Evolutionary conservation across 2,329 filamentous ascomycete species (phyloP), one percentile per base, ranked within the genome.

Genomic region (Intubia oerlemansii): DNA sequence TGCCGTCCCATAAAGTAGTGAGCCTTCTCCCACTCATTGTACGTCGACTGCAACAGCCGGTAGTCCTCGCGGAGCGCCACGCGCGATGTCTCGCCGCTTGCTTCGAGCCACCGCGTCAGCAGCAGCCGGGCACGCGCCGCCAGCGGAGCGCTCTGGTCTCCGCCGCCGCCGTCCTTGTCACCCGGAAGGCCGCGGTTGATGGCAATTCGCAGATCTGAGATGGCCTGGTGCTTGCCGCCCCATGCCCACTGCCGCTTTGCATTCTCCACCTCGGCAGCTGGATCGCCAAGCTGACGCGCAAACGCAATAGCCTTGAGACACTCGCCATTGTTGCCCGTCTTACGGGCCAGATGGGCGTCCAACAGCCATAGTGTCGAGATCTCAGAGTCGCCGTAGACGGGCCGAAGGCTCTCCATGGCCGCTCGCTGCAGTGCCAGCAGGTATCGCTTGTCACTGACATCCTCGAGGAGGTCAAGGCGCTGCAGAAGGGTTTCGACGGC

Each of bases 1-100:
- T 95, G 82, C 26, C 85, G 81, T 5, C 88, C 88, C 8, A 99
- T 64, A 47, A 93, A 92, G 47, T 95, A 98, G 45, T 95, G 85
- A 0, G 81, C 84, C 49, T 93, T 95, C 46, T 98, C 88, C 84
- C 85, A 98, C 29, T 68, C 68, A 5, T 58, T 53, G 40, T 59
- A 56, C 2, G 66, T 70, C 44, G 65, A 71, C n/a, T 77, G 67
- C 1, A 84, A 84, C 38, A 76, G 66, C 36, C 82, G 74, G 42
- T 93, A 98, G 43, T 80, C 79, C 30, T 71, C 63, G 25, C 80
- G 69, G 37, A 95, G 63, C 4, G 78, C 70, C 25, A 69, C 64
- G 4, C 80, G 78, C 42, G 91, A 78, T 2, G 82, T 92, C 47
- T 95, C 85, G 5, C 88, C 88, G n/a, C 85, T 79, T 32, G 66